Evolutionary conservation across 345 rosid genomes (phyloP).

Genomic region (Tarenaya hassleriana): DNA sequence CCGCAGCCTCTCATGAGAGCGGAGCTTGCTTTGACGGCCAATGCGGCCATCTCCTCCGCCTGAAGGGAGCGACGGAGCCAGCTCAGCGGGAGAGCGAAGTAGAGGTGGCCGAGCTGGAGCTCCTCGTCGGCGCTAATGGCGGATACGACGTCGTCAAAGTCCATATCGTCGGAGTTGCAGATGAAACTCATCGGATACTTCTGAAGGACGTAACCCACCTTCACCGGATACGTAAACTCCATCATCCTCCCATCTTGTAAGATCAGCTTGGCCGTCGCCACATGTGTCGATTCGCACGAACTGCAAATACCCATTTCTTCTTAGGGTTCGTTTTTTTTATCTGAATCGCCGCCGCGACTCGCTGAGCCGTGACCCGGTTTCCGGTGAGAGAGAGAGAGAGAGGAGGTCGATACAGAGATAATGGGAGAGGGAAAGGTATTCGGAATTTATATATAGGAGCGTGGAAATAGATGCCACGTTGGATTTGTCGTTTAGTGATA

Average conservation of each 20-base stretch:
- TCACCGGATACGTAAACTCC: conserved; percentile 68
- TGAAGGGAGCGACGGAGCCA: conserved; percentile 51
- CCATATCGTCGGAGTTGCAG: too few relatives aligned
- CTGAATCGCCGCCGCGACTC: not conserved
- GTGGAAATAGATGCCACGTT: conserved; percentile 37
- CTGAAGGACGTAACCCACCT: conserved; percentile 56
- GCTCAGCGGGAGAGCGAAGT: conserved; percentile 69
- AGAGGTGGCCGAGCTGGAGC: conserved; percentile 76
- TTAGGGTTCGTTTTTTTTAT: not conserved
- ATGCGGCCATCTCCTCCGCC: conserved; percentile 92
- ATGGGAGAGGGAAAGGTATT: conserved; percentile 3
- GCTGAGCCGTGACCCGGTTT: conserved; percentile 11
- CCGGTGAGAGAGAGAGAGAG: conserved; percentile 7
- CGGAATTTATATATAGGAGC: conserved; percentile 16
- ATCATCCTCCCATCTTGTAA: conserved; percentile 55
- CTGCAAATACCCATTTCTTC: conserved; percentile 74
- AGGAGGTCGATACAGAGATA: not conserved
- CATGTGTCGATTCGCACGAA: conserved; percentile 62
- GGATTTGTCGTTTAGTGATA: conserved; percentile 31
- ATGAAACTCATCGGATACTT: conserved; percentile 52
- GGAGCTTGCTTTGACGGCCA: conserved; percentile 93
- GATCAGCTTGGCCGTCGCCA: conserved; percentile 33
- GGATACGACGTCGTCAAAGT: conserved; percentile 59
- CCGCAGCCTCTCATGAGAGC: conserved; percentile 44
- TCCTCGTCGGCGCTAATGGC: conserved; percentile 60